phyloP scores from a whole-genome alignment of 805 yeast species.

The Starmerella riodocensis region DNA sequence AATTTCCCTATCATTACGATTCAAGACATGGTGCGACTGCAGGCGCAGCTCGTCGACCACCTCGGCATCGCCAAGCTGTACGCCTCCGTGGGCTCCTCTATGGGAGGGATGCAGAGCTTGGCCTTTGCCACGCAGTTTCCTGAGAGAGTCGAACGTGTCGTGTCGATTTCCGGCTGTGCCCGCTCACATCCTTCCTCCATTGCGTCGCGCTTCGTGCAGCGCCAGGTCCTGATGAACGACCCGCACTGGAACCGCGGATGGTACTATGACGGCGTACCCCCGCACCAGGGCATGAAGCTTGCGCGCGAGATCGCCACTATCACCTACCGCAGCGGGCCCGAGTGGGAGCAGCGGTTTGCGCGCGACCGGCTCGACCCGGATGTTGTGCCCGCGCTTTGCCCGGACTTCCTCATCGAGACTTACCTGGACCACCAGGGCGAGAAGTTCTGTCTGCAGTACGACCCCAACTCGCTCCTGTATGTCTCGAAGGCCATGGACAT shows the following conservation, averaged over 20 bases:
- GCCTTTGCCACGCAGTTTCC: constrained; percentile 80
- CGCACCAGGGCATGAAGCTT: constrained; percentile 88
- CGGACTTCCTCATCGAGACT: constrained; percentile 85
- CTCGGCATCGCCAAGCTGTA: constrained; percentile 52
- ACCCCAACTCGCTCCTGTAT: constrained; percentile 77
- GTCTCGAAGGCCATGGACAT: constrained; percentile 90
- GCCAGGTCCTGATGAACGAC: constrained; percentile 89
- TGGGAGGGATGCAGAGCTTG: constrained; percentile 98
- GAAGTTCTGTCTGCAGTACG: constrained; percentile 81
- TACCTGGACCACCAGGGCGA: constrained; percentile 91
- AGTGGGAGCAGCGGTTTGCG: constrained; percentile 90
- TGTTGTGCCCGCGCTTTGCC: constrained; percentile 74
- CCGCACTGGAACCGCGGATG: constrained; percentile 90
- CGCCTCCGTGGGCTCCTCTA: constrained; percentile 80
- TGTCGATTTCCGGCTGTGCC: constrained; percentile 84
- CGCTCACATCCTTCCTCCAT: constrained; percentile 88
- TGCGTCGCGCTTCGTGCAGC: constrained; percentile 83
- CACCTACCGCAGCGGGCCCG: constrained; percentile 90
- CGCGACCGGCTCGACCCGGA: constrained; percentile 73
- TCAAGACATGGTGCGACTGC: constrained; percentile 86
- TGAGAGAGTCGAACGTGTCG: constrained; percentile 54
- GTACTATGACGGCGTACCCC: constrained; percentile 67
- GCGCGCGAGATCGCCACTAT: constrained; percentile 91
- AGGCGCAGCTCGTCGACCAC: constrained; percentile 52
- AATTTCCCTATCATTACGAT: constrained; percentile 75